phyloP scores from a whole-genome alignment of 129 eudicot species.

The Calendula officinalis region DNA sequence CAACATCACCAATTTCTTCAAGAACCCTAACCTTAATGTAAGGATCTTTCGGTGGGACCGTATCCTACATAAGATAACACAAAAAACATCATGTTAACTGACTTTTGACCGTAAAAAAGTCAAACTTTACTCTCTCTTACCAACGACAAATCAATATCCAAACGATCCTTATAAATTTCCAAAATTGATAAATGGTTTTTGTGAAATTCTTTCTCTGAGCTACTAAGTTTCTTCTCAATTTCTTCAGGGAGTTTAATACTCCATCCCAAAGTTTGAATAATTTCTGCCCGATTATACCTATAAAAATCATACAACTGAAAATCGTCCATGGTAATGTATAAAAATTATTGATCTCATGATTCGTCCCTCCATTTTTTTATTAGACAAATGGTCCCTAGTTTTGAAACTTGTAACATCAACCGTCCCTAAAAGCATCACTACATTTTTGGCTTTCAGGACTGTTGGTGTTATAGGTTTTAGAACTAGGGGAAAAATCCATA shows the following conservation, averaged over 20 bases:
- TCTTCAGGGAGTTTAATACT: conserved; percentile 73
- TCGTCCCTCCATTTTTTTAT: too few relatives aligned
- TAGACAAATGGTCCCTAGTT: too few relatives aligned
- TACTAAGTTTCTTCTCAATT: conserved; percentile 71
- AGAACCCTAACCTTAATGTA: conserved; percentile 95
- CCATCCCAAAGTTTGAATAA: conserved; percentile 77
- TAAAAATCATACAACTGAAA: conserved; percentile 16
- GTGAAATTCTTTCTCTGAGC: conserved; percentile 69
- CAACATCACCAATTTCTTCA: conserved; percentile 79
- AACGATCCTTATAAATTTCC: conserved; percentile 11
- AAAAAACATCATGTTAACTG: background rate
- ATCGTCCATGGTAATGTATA: too few relatives aligned
- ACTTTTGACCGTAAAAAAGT: background rate
- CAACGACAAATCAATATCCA: conserved; percentile 11
- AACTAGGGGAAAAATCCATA: too few relatives aligned
- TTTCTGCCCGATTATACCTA: conserved; percentile 87
- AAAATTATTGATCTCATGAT: too few relatives aligned
- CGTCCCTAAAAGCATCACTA: too few relatives aligned
- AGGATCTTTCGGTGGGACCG: conserved; percentile 97
- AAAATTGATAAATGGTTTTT: conserved; percentile 65
- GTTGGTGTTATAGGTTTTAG: too few relatives aligned
- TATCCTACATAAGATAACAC: conserved; percentile 52
- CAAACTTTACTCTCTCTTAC: conserved; percentile 9
- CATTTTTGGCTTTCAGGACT: too few relatives aligned
- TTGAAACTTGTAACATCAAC: too few relatives aligned